Base-by-base conservation (phyloP, 257 asterid genomes). In the Craterostigma plantagineum region DNA sequence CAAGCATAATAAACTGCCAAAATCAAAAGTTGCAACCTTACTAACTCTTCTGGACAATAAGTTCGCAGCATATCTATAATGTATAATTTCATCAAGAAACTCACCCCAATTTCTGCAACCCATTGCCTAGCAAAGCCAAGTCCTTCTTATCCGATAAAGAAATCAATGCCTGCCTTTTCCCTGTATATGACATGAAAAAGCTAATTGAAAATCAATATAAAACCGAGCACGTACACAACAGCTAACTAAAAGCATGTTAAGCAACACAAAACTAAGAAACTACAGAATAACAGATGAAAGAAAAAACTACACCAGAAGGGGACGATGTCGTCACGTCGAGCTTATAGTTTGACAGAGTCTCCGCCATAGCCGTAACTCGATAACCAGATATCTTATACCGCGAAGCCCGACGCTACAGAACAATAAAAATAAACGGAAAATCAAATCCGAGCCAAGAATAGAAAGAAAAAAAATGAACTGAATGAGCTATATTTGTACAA, bases 101-200 rank as follows among this genome's bases (percentile, higher is more conserved):
- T 58, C 64, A 82, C 98, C 95, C 98, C 59, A 90, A 47, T 45
- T 87, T 90, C 56, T 71, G 92, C 14, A 82, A 70, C 42, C 95
- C 93, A 36, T 57, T 55, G 16, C 95, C 98, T 53, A 87, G 94
- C 62, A 65, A 58, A 52, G 68, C 55, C 77, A 83, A 53, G 56
- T 77, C 93, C 49, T 45, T 79, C 76, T 90, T 90, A 56, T 90
- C 95, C 14, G 98, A 83, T 48, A 90, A 65, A 7, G 95, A 90
- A 54, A 90, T 75, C 72, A 90, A 54, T 1, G 84, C 95, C 44
- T 63, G 83, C 67, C 60, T 79, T 71, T 69, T 72, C 48, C 81
- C 98, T 90, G 46, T 14, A 55, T 10, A 35, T 34, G 41, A 4
- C 40, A 13, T 35, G 4, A 17, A 35, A n/a, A 17, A 8, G 17